Base-by-base conservation (phyloP, 1,139 yeast genomes). In the Kluyveromyces sp. region DNA sequence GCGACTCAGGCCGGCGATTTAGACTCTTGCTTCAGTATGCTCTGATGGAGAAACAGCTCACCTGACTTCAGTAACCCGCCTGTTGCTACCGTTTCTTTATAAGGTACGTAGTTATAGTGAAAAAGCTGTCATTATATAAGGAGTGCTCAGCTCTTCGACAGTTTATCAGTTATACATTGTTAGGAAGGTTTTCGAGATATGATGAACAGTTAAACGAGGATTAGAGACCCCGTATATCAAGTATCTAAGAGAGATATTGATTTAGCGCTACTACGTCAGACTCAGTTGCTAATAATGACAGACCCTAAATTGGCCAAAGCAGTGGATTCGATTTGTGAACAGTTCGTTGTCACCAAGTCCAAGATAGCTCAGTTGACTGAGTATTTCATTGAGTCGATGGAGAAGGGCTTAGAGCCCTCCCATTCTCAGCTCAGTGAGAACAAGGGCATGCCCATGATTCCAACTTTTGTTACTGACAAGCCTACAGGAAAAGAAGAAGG, bases 401-500 rank as follows among this genome's bases (percentile, higher is more conserved):
- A 76, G 33, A 64, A 66, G 32, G 94, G 94, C 2, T 70, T 86
- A 41, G 61, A 63, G 3, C 69, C 71, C n/a, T 55, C 67, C 15
- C 67, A 70, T 46, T 75, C 64, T 17, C 53, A 50, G 7, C 53
- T 33, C 33, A 22, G 40, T 15, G 33, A 42, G n/a, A 33, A 37
- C 26, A 45, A 44, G 13, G 75, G 74, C 6, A 56, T 87, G 73
- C 95, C 95, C 29, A 87, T 87, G 95, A 84, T 87, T 53, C 95
- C 95, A 30, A 75, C 94, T 1, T 87, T 65, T 60, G 94, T 88
- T 26, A 84, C 94, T 4, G 71, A 75, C 11, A 73, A 86, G 44
- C 96, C 97, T 19, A 73, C 74, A 35, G 97, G 97, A 39, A 72
- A 73, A 38, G 97, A 89, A 61, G 71, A 68, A 42, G 96, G 96